A percentile compares a stretch with the other conserved stretches of the same genome.
Conservation (phyloP, 2,329 filamentous ascomycete species). For the Penicillium aurantiogriseum region DNA sequence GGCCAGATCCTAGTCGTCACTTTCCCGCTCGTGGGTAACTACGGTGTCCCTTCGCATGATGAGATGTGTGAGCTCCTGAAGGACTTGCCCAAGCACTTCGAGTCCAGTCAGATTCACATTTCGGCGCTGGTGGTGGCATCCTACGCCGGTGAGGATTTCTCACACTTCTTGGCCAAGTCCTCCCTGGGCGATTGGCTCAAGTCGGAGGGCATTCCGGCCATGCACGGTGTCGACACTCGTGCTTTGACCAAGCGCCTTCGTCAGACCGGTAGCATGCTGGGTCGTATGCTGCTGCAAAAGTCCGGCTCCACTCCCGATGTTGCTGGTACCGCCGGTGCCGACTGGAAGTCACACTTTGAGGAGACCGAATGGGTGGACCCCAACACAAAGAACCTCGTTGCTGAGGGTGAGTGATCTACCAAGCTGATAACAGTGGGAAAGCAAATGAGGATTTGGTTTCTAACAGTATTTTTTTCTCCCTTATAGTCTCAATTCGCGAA, state of each 20-base stretch:
- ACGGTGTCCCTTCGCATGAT: slow-evolving; percentile 88
- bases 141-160: slow-evolving; percentile 93
- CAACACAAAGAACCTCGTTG: slow-evolving; percentile 88
- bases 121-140: slow-evolving; percentile 86
- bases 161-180: slow-evolving; percentile 86
- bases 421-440: neutral
- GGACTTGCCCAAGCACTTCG: slow-evolving; percentile 88
- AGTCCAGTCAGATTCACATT: slow-evolving; percentile 89
- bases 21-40: slow-evolving; percentile 94
- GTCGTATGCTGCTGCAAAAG: slow-evolving; percentile 77
- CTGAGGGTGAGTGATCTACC: slow-evolving; percentile 69
- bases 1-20: slow-evolving; percentile 96
- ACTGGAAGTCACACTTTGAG: slow-evolving; percentile 66
- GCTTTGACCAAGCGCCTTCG: slow-evolving; percentile 92
- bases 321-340: slow-evolving; percentile 45
- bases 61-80: slow-evolving; percentile 79
- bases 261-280: slow-evolving; percentile 93
- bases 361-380: slow-evolving; percentile 85
- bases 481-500: slow-evolving; percentile 78
- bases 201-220: slow-evolving; percentile 88
- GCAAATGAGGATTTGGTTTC: slow-evolving; percentile 34
- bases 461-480: slow-evolving; percentile 2
- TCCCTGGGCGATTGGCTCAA: slow-evolving; percentile 94
- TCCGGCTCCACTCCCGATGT: slow-evolving; percentile 39
- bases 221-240: slow-evolving; percentile 92